Conservation (phyloP, 1,284 basidiomycete species). For the Rhodotorula sp. region DNA sequence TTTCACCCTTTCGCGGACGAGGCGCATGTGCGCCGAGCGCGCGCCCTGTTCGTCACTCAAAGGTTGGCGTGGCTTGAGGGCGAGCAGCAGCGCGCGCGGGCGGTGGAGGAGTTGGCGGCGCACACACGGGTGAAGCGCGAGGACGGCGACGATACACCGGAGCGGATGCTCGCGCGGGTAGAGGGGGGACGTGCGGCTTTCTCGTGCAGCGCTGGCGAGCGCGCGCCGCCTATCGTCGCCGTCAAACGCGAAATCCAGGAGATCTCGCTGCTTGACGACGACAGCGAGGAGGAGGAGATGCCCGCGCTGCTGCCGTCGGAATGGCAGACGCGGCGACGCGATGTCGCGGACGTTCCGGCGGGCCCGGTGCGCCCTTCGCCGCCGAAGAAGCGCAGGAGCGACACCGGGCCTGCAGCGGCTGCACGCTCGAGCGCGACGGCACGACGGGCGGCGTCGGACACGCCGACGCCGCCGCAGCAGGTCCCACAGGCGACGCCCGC, state of each 20-base stretch:
- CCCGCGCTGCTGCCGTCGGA: neutral
- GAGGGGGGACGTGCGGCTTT: no score
- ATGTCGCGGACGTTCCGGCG: neutral
- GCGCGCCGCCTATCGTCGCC: neutral
- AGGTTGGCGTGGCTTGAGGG: neutral
- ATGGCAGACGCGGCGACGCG: neutral
- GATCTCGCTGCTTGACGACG: slow-evolving; percentile 17
- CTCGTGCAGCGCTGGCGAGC: no score
- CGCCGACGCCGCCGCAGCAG: neutral
- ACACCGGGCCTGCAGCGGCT: no score
- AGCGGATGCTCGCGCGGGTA: no score
- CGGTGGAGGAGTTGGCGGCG: neutral
- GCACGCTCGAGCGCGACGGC: neutral
- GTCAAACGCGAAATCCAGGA: slow-evolving; percentile 21
- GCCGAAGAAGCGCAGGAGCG: slow-evolving; percentile 6
- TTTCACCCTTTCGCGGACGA: slow-evolving; percentile 1
- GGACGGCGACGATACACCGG: no score
- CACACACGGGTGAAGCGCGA: no score
- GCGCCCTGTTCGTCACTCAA: neutral
- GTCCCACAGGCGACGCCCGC: neutral
- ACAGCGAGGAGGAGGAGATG: neutral
- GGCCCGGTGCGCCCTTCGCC: neutral
- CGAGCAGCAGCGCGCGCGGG: neutral
- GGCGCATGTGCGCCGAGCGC: neutral
- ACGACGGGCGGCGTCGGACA: neutral